These are phyloP conservation scores for Acacia confusa DNA, from an alignment of 306 rosid species.

Conservation along the genomic window DNA sequence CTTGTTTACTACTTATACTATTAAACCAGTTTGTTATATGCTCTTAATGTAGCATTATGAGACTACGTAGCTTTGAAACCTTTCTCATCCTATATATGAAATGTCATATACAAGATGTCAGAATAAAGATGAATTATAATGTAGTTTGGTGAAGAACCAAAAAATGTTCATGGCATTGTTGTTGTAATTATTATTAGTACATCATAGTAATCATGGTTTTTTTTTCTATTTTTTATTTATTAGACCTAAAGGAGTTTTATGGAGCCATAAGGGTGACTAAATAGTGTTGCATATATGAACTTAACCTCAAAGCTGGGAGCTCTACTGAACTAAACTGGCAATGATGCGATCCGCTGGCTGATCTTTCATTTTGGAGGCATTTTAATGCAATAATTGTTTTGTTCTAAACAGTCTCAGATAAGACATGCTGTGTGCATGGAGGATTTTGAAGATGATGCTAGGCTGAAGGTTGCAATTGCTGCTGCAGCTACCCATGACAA, in stretches of 20 bases:
- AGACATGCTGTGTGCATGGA: conserved; percentile 61
- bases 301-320: not conserved
- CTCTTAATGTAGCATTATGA: not conserved
- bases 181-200: not conserved
- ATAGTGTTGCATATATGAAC: not conserved
- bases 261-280: not conserved
- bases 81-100: not conserved
- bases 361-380: conserved; percentile 1
- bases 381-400: conserved; percentile 18
- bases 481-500: conserved; percentile 75
- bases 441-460: conserved; percentile 83
- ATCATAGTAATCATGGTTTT: no score
- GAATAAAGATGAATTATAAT: not conserved
- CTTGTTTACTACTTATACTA: not conserved
- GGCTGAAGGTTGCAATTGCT: conserved; percentile 90
- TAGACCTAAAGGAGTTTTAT: not conserved
- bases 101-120: not conserved
- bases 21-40: not conserved
- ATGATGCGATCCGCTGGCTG: not conserved
- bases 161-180: not conserved
- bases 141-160: not conserved
- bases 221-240: not conserved
- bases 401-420: conserved; percentile 61
- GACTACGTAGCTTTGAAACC: not conserved
- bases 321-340: not conserved